Conservation (phyloP, 2,329 filamentous ascomycete species). For the Phoma sp. region DNA sequence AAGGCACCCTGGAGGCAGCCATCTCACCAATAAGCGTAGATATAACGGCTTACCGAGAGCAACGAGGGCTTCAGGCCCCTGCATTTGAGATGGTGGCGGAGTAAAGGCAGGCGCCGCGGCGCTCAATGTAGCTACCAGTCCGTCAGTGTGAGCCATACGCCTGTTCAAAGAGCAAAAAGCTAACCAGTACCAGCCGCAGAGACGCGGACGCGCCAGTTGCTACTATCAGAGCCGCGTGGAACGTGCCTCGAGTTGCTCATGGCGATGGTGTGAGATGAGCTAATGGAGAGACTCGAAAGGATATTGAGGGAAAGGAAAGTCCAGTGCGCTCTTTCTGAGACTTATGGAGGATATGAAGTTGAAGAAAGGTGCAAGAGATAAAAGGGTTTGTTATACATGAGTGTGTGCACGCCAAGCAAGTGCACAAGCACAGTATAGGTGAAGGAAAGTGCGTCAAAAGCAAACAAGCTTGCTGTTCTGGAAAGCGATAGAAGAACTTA, state of each 20-base stretch:
- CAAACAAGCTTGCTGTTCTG: not conserved
- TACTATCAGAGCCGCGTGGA: not conserved
- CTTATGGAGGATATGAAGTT: not conserved
- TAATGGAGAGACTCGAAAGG: no score
- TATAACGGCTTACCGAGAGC: not conserved
- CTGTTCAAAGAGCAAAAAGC: not conserved
- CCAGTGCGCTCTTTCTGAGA: not conserved
- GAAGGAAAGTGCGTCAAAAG: not conserved
- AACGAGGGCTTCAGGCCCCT: not conserved
- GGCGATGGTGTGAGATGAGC: not conserved
- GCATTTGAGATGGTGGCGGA: not conserved
- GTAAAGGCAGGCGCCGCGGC: not conserved
- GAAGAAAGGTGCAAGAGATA: not conserved
- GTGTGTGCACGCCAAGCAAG: not conserved
- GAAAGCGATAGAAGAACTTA: not conserved
- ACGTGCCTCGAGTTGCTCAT: not conserved
- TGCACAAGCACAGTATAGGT: conserved; percentile 2
- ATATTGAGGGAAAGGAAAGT: not conserved
- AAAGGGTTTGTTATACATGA: not conserved
- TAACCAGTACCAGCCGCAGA: not conserved
- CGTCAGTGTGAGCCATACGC: not conserved
- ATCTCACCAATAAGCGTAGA: not conserved
- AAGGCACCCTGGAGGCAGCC: no score
- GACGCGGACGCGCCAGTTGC: not conserved
- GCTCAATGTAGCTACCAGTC: not conserved